These are phyloP conservation scores for Ceratonia siliqua DNA, from an alignment of 306 rosid genomes.

Conservation along the genomic window DNA sequence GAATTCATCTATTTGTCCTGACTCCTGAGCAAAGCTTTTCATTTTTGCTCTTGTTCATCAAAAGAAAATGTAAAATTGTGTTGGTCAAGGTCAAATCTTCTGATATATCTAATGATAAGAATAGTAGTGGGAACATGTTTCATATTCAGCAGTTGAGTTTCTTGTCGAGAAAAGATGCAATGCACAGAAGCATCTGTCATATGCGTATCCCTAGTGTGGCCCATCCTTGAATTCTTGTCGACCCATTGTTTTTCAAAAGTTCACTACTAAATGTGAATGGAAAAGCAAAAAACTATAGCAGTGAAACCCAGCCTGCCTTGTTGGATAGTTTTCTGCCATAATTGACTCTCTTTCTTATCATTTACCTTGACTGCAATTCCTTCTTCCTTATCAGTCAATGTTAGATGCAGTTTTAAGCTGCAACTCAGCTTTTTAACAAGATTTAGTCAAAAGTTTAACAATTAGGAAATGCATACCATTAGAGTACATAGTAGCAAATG, in stretches of 20 bases:
- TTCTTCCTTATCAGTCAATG: background rate
- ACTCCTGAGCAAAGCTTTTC: background rate
- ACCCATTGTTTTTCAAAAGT: conserved; percentile 38
- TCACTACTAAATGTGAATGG: background rate
- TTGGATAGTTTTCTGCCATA: background rate
- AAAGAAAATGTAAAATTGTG: conserved; percentile 6
- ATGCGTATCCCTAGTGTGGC: conserved; percentile 47
- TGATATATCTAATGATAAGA: conserved; percentile 5
- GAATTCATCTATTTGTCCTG: too few relatives aligned
- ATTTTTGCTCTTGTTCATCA: too few relatives aligned
- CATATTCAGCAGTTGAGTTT: conserved; percentile 41
- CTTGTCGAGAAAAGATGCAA: conserved; percentile 46
- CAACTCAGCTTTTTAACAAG: conserved; percentile 10
- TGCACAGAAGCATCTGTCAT: conserved; percentile 44
- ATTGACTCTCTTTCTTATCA: background rate
- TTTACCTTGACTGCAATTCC: background rate
- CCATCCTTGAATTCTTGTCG: conserved; percentile 86
- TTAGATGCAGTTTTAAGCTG: conserved; percentile 6
- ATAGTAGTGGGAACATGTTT: conserved; percentile 38
- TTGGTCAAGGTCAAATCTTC: conserved; percentile 49
- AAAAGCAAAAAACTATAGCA: background rate
- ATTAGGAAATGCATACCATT: conserved; percentile 41
- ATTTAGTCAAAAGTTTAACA: conserved; percentile 31
- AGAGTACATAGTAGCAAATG: conserved; percentile 28
- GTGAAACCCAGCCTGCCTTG: background rate